Base-by-base conservation (phyloP, 2,329 filamentous ascomycete species). In the Scytalidium lignicola region DNA sequence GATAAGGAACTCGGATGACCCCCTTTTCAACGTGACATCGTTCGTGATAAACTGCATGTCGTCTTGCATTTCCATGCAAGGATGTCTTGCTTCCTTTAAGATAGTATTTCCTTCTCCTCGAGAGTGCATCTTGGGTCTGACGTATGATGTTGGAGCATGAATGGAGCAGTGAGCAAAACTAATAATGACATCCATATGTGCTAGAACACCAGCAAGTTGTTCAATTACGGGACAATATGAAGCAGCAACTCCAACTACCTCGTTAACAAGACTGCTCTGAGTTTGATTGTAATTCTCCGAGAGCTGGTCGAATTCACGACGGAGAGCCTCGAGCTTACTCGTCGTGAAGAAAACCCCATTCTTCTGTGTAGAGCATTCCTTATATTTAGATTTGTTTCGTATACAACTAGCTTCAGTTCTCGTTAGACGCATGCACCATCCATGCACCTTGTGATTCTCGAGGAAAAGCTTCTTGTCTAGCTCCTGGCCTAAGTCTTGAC, bases 281-380 rank as follows among this genome's bases (percentile, higher is more conserved):
- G 91, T 97, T 47, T 90, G 84, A 69, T 95, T 95, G 73, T 99
- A 99, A 64, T 90, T 96, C 53, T 90, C 85, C 0, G 90, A 95
- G 1, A 96, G 77, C 67, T 97, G 91, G 63, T 99, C 92, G 58
- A 95, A 90, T 61, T 99, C 92, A 47, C 92, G 82, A 26, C 93
- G 86, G 60, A 91, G 80, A 21, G 83, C 78, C 62, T 90, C 86
- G 59, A 99, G 75, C 26, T 79, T 83, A 47, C 82, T 83, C 3
- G 93, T 99, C 1, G 93, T 97, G 68, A 99, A 99, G 72, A 93
- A 99, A 48, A 97, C 93, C 41, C 93, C 93, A 65, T 96, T 99
- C 77, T 99, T 99, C 70, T 97, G 93, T 0, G 95, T 99, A 0
- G 91, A 95, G 66, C 90, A 95, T 68, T 99, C 93, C 61, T 92